Evolutionary conservation across 2,329 filamentous ascomycete genomes (phyloP), one percentile per base, ranked within the genome.

Genomic region (Diplocarpon rosae): DNA sequence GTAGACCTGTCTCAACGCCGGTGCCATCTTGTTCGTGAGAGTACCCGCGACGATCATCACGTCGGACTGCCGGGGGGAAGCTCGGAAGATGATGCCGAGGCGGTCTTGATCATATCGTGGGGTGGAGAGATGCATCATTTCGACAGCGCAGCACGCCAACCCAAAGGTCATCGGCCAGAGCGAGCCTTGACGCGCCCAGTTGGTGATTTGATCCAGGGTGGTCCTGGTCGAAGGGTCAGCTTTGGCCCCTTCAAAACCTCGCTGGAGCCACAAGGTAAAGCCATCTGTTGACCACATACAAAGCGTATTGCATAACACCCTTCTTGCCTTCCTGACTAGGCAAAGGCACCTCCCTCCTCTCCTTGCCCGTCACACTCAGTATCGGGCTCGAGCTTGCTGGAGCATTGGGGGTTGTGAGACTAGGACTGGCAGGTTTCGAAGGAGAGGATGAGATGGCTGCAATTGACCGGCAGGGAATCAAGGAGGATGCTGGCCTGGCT

Each of bases 1-100:
- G 69, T 95, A 95, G 50, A 93, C 83, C 68, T 92, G 85, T 65
- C 88, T 75, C 61, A 95, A 70, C 29, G 88, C 88, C 2, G 88
- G 86, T 1, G 86, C 87, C 88, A 95, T 95, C 72, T 95, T 95
- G 73, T 95, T 95, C 56, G 86, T 93, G 50, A 95, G 75, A 27
- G 88, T 95, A 48, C 88, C 88, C 20, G 88, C 87, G 16, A 94
- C 87, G 59, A 94, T 92, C 86, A 94, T 92, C 54, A 93, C 83
- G 65, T 94, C 87, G 49, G 85, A 85, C 66, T 93, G 86, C 52
- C 86, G 81, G 1, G 86, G 86, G 12, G 85, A 90, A 47, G 85
- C 86, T 56, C 86, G 81, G 76, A 92, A 93, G 63, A 93, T 92
- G 63, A 93, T 92, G 52, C 87, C 86, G 48, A 90, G 72, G 30